Conservation (phyloP, 2,329 filamentous ascomycete species). For the Mollisiaceae sp. region DNA sequence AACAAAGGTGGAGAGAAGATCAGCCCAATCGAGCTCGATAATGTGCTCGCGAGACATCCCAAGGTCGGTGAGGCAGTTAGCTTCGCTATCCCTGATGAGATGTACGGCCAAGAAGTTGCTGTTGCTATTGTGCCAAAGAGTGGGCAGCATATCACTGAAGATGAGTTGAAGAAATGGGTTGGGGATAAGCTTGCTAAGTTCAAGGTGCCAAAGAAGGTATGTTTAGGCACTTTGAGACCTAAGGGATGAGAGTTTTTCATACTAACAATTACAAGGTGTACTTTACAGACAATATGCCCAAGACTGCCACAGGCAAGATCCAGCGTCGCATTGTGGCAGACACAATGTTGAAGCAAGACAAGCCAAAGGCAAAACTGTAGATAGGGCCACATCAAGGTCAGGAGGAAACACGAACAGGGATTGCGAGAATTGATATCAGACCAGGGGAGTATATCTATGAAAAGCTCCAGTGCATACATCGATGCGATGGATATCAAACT, state of each 20-base stretch:
- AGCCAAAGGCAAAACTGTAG: conserved; percentile 59
- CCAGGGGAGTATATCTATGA: too few relatives aligned
- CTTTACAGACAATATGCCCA: conserved; percentile 84
- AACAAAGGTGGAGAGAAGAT: conserved; percentile 93
- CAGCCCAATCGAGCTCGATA: conserved; percentile 86
- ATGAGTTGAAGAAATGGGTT: conserved; percentile 72
- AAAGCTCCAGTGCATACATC: neutral
- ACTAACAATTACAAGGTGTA: conserved; percentile 60
- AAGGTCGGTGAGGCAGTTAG: conserved; percentile 79
- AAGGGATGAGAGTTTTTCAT: conserved; percentile 2
- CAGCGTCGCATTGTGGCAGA: conserved; percentile 87
- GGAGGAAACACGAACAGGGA: neutral
- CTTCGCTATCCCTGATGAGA: conserved; percentile 81
- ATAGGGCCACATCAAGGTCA: conserved; percentile 12
- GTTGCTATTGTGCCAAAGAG: conserved; percentile 77
- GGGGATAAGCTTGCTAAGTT: conserved; percentile 76
- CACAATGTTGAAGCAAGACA: conserved; percentile 76
- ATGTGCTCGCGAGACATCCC: conserved; percentile 75
- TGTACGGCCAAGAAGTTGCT: conserved; percentile 83
- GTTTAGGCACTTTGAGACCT: conserved; percentile 29
- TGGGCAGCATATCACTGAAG: conserved; percentile 58
- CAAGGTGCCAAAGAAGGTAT: conserved; percentile 82
- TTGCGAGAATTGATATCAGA: too few relatives aligned
- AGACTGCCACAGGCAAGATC: conserved; percentile 91
- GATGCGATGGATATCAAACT: neutral